Base-by-base conservation (phyloP, 805 yeast species). In the Cyberlindnera mycetangii region DNA sequence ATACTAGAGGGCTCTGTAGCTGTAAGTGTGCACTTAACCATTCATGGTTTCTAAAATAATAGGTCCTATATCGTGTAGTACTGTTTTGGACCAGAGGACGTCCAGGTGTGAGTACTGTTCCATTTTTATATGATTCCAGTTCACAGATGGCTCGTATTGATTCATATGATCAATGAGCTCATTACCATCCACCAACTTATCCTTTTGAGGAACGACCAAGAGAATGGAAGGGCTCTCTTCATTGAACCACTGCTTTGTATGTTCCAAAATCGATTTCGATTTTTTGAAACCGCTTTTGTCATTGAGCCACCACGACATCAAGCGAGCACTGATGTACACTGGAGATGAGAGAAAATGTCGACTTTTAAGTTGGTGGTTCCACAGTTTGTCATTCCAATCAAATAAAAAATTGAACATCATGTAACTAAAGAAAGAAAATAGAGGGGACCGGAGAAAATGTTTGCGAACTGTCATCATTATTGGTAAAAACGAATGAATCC, bases 301-400 rank as follows among this genome's bases (percentile, higher is more conserved):
- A 34, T 81, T 79, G 17, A 89, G 68, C 98, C 98, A 92, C 97
- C 98, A 93, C 37, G 79, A 74, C 96, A 92, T 89, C 45, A 87
- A 69, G 51, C 81, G 79, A 1, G 89, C 74, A 20, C 95, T 83
- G 14, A 90, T 84, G 61, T 78, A 85, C 5, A 85, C 87, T 0
- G 96, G 96, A 3, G 95, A 84, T 61, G 89, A 90, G 6, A 90
- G 65, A 51, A 92, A 89, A 64, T 87, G 89, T 27, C 90, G 72
- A 49, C 78, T 76, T 55, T 92, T 72, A 19, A 88, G 66, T 21
- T 72, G 66, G 20, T 66, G 69, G 59, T 89, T 85, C 84, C 97
- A 93, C 22, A 85, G 69, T 12, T 62, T 62, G 55, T 89, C 95
- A 58, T 76, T 79, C 98, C 98, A 93, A 43, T 84, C 87, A 61